These are phyloP conservation scores for Myrica gale DNA, from an alignment of 306 rosid genomes.

Conservation along the genomic window DNA sequence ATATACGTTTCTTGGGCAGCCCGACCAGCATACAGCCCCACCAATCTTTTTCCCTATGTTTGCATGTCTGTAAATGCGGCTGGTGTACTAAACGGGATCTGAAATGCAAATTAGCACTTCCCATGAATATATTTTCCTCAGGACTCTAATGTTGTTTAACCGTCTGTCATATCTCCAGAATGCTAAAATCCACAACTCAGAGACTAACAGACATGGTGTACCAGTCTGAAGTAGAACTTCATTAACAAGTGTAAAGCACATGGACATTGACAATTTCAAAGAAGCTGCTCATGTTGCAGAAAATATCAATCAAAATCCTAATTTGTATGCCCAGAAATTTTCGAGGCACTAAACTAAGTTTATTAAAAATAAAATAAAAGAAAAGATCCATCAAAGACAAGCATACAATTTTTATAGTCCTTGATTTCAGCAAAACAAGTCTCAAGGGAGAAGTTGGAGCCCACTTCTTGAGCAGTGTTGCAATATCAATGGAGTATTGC, in stretches of 20 bases:
- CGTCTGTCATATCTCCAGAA: neutral
- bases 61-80: neutral
- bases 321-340: neutral
- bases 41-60: neutral
- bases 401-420: constrained; percentile 3
- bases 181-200: neutral
- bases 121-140: constrained; percentile 8
- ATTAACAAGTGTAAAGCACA: neutral
- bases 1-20: neutral
- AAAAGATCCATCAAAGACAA: constrained; percentile 8
- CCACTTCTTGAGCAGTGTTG: neutral
- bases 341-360: neutral
- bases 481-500: neutral
- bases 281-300: constrained; percentile 7
- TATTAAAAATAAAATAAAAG: constrained; percentile 1
- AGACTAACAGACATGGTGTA: constrained; percentile 17
- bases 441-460: neutral
- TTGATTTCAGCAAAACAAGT: neutral
- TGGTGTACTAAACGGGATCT: neutral
- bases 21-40: neutral
- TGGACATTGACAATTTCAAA: constrained; percentile 8
- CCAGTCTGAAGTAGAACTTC: neutral
- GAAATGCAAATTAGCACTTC: constrained; percentile 12
- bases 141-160: neutral
- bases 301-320: neutral